Evolutionary conservation across 371 early-diverging fungal genomes (phyloP).

Genomic region (Rhizomucor pusillus): DNA sequence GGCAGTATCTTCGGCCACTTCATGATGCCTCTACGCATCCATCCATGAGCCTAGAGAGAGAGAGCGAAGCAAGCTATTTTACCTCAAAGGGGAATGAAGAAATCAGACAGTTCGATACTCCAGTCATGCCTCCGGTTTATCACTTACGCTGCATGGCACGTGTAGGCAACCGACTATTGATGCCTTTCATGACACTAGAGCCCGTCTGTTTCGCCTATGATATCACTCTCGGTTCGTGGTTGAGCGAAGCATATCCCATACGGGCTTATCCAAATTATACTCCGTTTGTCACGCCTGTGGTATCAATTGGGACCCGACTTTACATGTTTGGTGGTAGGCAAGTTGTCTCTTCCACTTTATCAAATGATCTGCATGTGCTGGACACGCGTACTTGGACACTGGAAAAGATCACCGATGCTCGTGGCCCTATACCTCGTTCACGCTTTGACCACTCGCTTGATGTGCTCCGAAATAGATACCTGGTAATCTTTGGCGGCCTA

Average conservation of each 20-base stretch:
- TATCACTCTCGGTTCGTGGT: slow-evolving; percentile 14
- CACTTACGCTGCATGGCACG: slow-evolving; percentile 11
- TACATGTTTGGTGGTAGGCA: slow-evolving; percentile 26
- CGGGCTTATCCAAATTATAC: slow-evolving; percentile 5
- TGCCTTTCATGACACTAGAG: slow-evolving; percentile 25
- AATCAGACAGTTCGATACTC: not conserved
- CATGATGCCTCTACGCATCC: not conserved
- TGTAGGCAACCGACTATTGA: slow-evolving; percentile 17
- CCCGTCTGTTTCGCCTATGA: slow-evolving; percentile 23
- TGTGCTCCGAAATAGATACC: slow-evolving; percentile 14
- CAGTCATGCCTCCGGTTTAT: slow-evolving; percentile 11
- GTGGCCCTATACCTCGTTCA: slow-evolving; percentile 14
- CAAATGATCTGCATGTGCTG: slow-evolving; percentile 16
- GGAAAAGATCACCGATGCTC: slow-evolving; percentile 2
- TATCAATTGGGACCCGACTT: slow-evolving; percentile 11
- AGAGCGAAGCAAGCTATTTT: slow-evolving; percentile 1
- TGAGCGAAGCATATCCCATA: not conserved
- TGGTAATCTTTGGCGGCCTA: slow-evolving; percentile 25
- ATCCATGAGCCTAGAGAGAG: not conserved
- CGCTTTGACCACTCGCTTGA: slow-evolving; percentile 24
- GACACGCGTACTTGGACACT: slow-evolving; percentile 12
- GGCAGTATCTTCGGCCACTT: slow-evolving; percentile 1
- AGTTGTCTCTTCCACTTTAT: slow-evolving; percentile 9
- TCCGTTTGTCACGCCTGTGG: slow-evolving; percentile 19
- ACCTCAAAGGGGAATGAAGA: not conserved